Evolutionary conservation across 192 early-diverging fungal genomes (phyloP).

Genomic region (Backusella westeae): DNA sequence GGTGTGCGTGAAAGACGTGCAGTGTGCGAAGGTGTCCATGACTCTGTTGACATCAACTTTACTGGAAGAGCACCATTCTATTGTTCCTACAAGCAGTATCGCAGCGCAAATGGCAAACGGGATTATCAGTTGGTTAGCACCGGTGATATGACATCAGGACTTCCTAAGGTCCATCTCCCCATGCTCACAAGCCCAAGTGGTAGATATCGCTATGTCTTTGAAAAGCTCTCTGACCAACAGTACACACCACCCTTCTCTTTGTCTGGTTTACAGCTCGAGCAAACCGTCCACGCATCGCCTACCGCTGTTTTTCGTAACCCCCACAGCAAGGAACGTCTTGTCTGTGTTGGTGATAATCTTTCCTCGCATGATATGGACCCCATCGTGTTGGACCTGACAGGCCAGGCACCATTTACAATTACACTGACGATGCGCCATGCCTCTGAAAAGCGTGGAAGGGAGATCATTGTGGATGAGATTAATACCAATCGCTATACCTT

Average conservation of each 20-base stretch:
- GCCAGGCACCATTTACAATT: slow-evolving; percentile 38
- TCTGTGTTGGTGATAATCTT: slow-evolving; percentile 39
- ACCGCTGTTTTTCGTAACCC: slow-evolving; percentile 24
- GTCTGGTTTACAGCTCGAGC: slow-evolving; percentile 27
- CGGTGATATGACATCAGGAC: slow-evolving; percentile 26
- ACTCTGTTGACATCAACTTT: slow-evolving; percentile 33
- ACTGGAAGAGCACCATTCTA: slow-evolving; percentile 33
- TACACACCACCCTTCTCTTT: slow-evolving; percentile 23
- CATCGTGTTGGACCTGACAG: slow-evolving; percentile 28
- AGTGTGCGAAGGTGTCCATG: slow-evolving; percentile 38
- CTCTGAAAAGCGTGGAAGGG: slow-evolving; percentile 15
- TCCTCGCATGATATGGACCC: slow-evolving; percentile 13
- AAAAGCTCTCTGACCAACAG: slow-evolving; percentile 36
- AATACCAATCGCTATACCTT: slow-evolving; percentile 18
- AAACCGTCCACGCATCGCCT: slow-evolving; percentile 35
- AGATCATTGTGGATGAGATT: slow-evolving; percentile 28
- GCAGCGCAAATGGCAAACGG: background rate
- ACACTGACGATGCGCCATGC: slow-evolving; percentile 26
- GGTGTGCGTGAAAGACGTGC: slow-evolving; percentile 23
- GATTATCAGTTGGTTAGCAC: background rate
- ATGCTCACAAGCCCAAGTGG: slow-evolving; percentile 34
- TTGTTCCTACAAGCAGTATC: slow-evolving; percentile 20
- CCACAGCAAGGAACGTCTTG: background rate
- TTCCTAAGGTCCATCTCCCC: slow-evolving; percentile 21
- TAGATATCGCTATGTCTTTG: slow-evolving; percentile 36